Base-by-base conservation (phyloP, 768 basidiomycete genomes). In the Lepiota subincarnata region DNA sequence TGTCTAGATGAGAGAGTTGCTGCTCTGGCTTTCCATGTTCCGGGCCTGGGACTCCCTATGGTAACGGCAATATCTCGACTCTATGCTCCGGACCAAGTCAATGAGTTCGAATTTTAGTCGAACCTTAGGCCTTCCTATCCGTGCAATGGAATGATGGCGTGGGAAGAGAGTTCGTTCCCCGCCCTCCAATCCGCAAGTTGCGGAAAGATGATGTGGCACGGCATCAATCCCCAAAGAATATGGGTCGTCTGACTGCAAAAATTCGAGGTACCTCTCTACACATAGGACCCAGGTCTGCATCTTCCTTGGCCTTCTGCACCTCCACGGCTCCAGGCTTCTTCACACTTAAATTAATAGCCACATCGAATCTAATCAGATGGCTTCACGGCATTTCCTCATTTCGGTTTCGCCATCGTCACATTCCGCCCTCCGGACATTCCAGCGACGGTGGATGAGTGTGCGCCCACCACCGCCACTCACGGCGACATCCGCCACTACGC, bases 361-460 rank as follows among this genome's bases (percentile, higher is more conserved):
- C 35, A 6, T 53, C 43, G 40, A 40, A 31, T 14, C 26, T 14
- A 7, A 42, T 50, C 47, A 31, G 34, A 53, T 47, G 37, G 26
- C 26, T 34, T 48, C 31, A 31, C 45, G 28, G 16, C 45, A n/a
- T 10, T 31, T 31, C 37, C 18, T 31, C 26, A 46, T 46, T 46
- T 38, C 24, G 52, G 38, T 26, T 8, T 53, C 52, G 5, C 13
- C 26, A 19, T 41, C 44, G 28, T 46, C 52, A 47, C 36, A 20
- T 22, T 18, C 10, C 5, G 24, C 48, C 18, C 18, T 42, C 24
- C 49, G 18, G 42, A 36, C 52, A 19, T 40, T 44, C 34, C 53
- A 49, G 44, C 53, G 64, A 34, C 68, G 72, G 56, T 69, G 62
- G 58, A 73, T 72, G 72, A 72, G 72, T 51, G 70, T 70, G 48